A percentile compares a stretch with the other conserved stretches of the same genome.
Evolutionary conservation across 2,329 filamentous ascomycete genomes (phyloP).

Genomic region (Ophiostoma sp.): DNA sequence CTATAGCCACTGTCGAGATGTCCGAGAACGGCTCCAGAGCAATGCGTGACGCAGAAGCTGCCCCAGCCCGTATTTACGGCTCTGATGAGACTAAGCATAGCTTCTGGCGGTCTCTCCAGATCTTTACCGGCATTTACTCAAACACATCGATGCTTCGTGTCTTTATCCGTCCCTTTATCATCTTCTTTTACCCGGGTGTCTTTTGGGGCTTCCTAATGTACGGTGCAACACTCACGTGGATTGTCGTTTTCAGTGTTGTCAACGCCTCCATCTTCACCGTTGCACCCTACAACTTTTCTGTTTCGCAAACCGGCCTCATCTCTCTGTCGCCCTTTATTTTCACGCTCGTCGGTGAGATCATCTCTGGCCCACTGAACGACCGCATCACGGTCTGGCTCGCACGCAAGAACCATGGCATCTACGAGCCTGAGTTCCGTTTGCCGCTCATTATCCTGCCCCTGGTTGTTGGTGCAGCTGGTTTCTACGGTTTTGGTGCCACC

Average conservation of each 20-base stretch:
- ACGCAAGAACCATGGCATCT: conserved; percentile 46
- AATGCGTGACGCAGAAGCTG: background rate
- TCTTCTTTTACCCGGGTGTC: conserved; percentile 48
- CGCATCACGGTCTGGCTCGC: conserved; percentile 42
- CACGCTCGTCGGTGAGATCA: conserved; percentile 42
- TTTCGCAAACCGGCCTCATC: conserved; percentile 46
- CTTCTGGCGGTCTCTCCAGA: conserved; percentile 34
- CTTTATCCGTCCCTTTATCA: conserved; percentile 42
- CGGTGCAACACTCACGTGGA: conserved; percentile 35
- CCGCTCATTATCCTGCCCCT: conserved; percentile 40
- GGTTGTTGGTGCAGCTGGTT: conserved; percentile 41
- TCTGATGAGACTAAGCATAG: conserved; percentile 31
- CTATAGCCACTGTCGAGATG: background rate
- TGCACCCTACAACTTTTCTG: conserved; percentile 48
- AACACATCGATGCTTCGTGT: conserved; percentile 39
- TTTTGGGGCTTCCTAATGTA: conserved; percentile 48
- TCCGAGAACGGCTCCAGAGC: background rate
- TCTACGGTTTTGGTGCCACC: conserved; percentile 45
- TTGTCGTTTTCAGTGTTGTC: conserved; percentile 43
- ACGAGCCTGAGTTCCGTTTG: conserved; percentile 50
- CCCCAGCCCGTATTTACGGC: background rate
- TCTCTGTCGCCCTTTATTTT: conserved; percentile 47
- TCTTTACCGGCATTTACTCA: conserved; percentile 37
- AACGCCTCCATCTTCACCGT: conserved; percentile 46
- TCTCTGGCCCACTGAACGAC: conserved; percentile 45